Base-by-base conservation (phyloP, 495 filamentous ascomycete species). In the Jackrogersella minutella region DNA sequence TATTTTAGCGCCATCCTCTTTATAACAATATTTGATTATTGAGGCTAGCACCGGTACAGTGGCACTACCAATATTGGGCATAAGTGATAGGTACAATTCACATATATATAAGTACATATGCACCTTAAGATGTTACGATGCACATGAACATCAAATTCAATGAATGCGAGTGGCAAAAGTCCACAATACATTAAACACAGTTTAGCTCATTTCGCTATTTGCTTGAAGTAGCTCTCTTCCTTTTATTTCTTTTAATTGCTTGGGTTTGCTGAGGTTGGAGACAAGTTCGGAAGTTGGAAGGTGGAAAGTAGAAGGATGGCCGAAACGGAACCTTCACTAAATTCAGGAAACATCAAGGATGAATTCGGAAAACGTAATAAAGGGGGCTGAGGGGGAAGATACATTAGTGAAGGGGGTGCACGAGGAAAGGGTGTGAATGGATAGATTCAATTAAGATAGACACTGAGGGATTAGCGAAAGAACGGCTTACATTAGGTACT, bases 281-380 rank as follows among this genome's bases (percentile, higher is more conserved):
- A 52, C 33, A 43, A 69, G 22, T 50, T n/a, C 60, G 56, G 56
- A 40, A 59, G 33, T 50, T 50, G 26, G 17, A 60, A 57, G 28
- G 34, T 58, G 24, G 56, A 51, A 58, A 59, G 31, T 51, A 46
- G 49, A 64, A 64, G 40, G 54, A 63, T 59, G 49, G 39, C 66
- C 59, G 59, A 68, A 49, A 52, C 59, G 66, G 59, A 61, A 41
- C 50, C n/a, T 43, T 61, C 33, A 37, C 63, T 58, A 65, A 65
- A 53, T 61, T 40, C 47, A 34, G 30, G 49, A 43, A 26, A 39
- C 37, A 51, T 43, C n/a, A 46, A 59, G 53, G 55, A 60, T 64
- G 56, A 64, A 64, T 56, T 69, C 66, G 60, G 66, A 69, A 56
- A 64, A 60, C 59, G 55, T 60, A 59, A 69, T 68, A 69, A 69